phyloP scores from a whole-genome alignment of 176 grass and related monocot genomes.

The Sorghum bicolor region DNA sequence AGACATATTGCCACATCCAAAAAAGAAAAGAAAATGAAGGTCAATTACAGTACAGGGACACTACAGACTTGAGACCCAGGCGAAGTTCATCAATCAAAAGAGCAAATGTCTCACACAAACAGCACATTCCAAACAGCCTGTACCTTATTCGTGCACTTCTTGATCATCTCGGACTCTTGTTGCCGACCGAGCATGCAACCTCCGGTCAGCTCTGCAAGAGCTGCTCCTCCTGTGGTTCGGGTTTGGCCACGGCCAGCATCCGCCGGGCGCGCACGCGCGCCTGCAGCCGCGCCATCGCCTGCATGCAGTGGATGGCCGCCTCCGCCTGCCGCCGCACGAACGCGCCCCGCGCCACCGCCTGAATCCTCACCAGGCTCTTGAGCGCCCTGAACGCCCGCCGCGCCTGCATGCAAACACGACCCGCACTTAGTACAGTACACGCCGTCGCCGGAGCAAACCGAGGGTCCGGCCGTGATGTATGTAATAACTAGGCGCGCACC shows the following conservation, averaged over 20 bases:
- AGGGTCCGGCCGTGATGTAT: background rate
- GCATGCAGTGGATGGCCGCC: slow-evolving; percentile 86
- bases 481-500: slow-evolving; percentile 1
- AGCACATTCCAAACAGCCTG: background rate
- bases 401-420: slow-evolving; percentile 36
- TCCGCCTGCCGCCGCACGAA: slow-evolving; percentile 83
- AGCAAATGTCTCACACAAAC: background rate
- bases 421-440: background rate
- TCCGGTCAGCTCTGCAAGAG: slow-evolving; percentile 30
- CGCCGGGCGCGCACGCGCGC: slow-evolving; percentile 69
- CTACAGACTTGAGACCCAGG: background rate
- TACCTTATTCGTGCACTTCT: background rate
- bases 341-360: slow-evolving; percentile 83
- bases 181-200: background rate
- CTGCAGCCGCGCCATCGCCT: slow-evolving; percentile 80
- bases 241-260: slow-evolving; percentile 26
- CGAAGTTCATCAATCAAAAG: background rate
- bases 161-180: background rate
- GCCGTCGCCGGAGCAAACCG: background rate
- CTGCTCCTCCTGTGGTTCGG: slow-evolving; percentile 28
- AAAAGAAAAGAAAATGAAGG: background rate
- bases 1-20: background rate
- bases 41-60: background rate
- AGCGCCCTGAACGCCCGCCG: slow-evolving; percentile 78
- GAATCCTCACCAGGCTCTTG: slow-evolving; percentile 86